Base-by-base conservation (phyloP, 768 basidiomycete genomes). In the Collybia sordida region DNA sequence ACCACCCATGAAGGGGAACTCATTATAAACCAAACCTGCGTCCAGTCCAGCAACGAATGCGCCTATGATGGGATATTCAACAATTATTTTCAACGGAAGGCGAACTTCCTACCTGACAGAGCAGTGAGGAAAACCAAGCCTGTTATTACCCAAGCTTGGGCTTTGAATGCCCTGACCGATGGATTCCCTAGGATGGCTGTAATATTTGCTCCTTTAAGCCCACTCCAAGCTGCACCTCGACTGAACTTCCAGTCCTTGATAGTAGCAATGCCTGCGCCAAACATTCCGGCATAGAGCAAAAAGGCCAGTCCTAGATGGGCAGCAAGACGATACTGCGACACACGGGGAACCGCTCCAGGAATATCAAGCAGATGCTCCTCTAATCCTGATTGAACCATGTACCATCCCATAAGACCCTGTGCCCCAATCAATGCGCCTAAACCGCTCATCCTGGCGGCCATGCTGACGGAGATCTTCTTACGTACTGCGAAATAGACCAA, bases 31-130 rank as follows among this genome's bases (percentile, higher is more conserved):
- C 47, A 99, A 70, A 12, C 97, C 97, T 1, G 97, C 97, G 65
- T 99, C 97, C 37, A 99, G 77, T 12, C 97, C 97, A 31, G 97
- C 97, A 23, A 99, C 97, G 59, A 99, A 98, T 4, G 97, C 97
- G 45, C 97, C 96, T 96, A 1, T 46, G 40, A 40, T 1, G 6
- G 9, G 34, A 15, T 2, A 19, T 21, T 39, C 22, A 40, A 27
- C 44, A 21, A 28, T n/a, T 31, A 41, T 35, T 12, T 45, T 56
- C 5, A 12, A 38, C 50, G 41, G 41, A 31, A 52, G 6, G 21
- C 6, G 45, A 22, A 21, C 14, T 45, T 51, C 78, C 7, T 62
- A 93, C 94, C 94, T 38, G 96, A 98, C 21, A 98, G 64, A 1
- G 95, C 96, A 0, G 97, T 99, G 50, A 96, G 54, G 62, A 98